Percentiles rank a stretch among this genome's conserved stretches.
Conservation (phyloP, 306 rosid genomes). For the Sphenostylis stenocarpa region DNA sequence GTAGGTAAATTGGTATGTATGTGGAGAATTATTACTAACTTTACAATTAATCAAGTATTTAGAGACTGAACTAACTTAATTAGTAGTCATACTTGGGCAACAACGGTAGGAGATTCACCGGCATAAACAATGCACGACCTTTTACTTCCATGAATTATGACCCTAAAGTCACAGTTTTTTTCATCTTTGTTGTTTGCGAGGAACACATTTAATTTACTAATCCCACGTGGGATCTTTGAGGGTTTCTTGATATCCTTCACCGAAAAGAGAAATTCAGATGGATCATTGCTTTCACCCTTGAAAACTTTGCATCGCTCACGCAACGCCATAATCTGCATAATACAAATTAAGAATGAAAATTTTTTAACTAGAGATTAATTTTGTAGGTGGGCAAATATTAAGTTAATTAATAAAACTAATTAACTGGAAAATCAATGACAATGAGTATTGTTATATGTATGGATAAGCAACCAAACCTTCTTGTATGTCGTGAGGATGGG, state of each 20-base stretch:
- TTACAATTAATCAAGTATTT: too few relatives aligned
- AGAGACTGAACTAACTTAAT: too few relatives aligned
- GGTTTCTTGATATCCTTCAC: neutral
- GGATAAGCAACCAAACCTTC: neutral
- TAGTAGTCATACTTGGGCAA: neutral
- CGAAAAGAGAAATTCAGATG: neutral
- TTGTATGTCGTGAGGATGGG: neutral
- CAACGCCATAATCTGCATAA: neutral
- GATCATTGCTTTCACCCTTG: neutral
- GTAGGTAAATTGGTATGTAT: neutral
- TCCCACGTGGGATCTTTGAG: neutral
- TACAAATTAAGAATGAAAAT: neutral
- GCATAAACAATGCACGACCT: neutral
- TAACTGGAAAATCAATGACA: too few relatives aligned
- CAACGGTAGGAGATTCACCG: neutral
- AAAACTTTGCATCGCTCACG: neutral
- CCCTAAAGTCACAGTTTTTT: neutral
- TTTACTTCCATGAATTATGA: neutral
- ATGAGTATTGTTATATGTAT: too few relatives aligned
- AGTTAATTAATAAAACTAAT: too few relatives aligned
- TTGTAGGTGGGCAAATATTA: too few relatives aligned
- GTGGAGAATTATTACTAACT: too few relatives aligned
- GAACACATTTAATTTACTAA: neutral
- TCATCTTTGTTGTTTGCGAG: neutral
- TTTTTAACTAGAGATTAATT: too few relatives aligned